These are phyloP conservation scores for Trichoderma cornu-damae DNA, from an alignment of 2,329 filamentous ascomycete species.

Conservation along the genomic window DNA sequence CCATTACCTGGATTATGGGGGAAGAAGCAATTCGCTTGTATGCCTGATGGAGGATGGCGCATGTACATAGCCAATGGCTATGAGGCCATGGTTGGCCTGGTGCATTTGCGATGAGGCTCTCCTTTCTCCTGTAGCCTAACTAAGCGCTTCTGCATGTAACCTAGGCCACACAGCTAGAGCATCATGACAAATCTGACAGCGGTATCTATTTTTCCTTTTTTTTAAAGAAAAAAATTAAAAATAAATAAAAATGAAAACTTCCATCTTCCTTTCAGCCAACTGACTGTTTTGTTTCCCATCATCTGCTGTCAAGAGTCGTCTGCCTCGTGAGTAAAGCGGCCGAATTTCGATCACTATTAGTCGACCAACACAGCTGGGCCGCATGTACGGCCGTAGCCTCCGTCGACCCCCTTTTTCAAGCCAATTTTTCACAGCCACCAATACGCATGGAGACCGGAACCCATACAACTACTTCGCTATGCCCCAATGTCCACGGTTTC, in stretches of 20 bases:
- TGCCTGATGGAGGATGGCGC: conserved; percentile 1
- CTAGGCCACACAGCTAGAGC: conserved; percentile 8
- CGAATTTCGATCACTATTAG: neutral
- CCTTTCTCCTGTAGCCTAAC: neutral
- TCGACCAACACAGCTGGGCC: conserved; percentile 24
- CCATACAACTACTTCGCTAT: neutral
- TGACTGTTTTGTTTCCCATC: neutral
- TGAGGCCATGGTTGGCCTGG: neutral
- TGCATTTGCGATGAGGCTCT: neutral
- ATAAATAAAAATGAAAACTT: too few species aligned
- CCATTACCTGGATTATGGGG: neutral
- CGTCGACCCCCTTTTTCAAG: conserved; percentile 12
- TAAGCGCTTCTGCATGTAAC: conserved; percentile 3
- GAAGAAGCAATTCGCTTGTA: neutral
- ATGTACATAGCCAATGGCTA: conserved; percentile 4
- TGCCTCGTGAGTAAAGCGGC: conserved; percentile 14
- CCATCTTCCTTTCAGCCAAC: neutral
- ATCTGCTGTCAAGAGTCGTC: neutral
- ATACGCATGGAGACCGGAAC: conserved; percentile 1
- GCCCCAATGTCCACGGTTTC: neutral
- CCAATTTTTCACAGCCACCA: conserved; percentile 16
- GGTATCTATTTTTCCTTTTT: neutral
- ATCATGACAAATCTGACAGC: conserved; percentile 9
- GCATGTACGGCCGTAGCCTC: conserved; percentile 26
- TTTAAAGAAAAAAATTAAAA: too few species aligned